These are phyloP conservation scores for Magnolia officinalis DNA, from an alignment of 164 flowering plant species.

Conservation along the genomic window DNA sequence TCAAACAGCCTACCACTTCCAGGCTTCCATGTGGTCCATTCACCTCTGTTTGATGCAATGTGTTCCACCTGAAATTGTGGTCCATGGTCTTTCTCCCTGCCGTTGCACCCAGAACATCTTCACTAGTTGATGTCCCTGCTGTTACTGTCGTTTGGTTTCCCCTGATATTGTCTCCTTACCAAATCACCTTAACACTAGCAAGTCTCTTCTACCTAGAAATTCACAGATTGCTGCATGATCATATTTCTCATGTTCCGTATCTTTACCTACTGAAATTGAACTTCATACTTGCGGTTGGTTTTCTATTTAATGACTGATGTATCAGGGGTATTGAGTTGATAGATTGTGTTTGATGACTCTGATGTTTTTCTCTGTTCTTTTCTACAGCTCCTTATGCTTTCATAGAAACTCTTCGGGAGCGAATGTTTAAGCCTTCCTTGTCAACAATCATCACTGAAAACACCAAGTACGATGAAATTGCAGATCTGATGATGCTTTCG, in stretches of 20 bases:
- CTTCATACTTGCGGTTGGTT: neutral
- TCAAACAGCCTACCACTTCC: too few relatives aligned
- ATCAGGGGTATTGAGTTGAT: neutral
- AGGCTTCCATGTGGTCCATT: too few relatives aligned
- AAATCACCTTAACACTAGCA: too few relatives aligned
- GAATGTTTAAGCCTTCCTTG: constrained; percentile 96
- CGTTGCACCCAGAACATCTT: too few relatives aligned
- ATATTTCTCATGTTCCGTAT: too few relatives aligned
- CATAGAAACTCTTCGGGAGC: constrained; percentile 82
- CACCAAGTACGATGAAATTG: constrained; percentile 44
- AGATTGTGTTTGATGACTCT: neutral
- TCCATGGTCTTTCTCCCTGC: too few relatives aligned
- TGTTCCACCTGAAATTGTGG: too few relatives aligned
- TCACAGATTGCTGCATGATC: too few relatives aligned
- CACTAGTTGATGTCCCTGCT: too few relatives aligned
- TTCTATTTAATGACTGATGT: neutral
- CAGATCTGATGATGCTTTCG: neutral
- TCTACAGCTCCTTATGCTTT: constrained; percentile 83
- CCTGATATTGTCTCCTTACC: neutral
- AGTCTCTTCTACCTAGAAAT: too few relatives aligned
- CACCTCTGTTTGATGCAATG: too few relatives aligned
- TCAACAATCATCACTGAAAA: constrained; percentile 76
- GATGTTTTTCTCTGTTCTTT: neutral
- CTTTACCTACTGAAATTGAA: too few relatives aligned
- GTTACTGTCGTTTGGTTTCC: neutral